Base-by-base conservation (phyloP, 208 protist genomes). In the Trypanosoma brucei region DNA sequence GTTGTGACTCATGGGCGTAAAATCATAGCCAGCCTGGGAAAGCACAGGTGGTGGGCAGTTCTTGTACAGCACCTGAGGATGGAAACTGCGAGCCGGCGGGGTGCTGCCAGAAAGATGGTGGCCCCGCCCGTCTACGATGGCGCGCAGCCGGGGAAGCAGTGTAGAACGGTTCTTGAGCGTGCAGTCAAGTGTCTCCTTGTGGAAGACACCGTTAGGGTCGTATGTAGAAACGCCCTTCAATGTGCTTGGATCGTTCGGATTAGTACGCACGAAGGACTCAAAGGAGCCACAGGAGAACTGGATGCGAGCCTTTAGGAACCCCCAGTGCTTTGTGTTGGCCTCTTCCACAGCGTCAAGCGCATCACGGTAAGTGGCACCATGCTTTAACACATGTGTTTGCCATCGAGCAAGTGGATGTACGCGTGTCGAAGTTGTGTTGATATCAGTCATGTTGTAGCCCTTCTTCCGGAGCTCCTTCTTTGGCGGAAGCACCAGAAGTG, bases 21-120 rank as follows among this genome's bases (percentile, higher is more conserved):
- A 94, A 72, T 90, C 85, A 69, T 88, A 94, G 61, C 88, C 88
- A 11, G 82, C 78, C 75, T 92, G 81, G 35, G 78, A 80, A 39
- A 85, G 65, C 33, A 92, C 77, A 54, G 88, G 88, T 14, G 84
- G 84, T 1, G 88, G 88, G 62, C 76, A 87, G 34, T 87, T 76
- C 65, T 76, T 72, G 81, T 91, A 92, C 33, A 94, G 65, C 53
- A 75, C 68, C 70, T 92, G 75, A 3, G 88, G 84, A 0, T 85
- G 82, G 57, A 94, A 94, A 55, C 78, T 83, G 59, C 75, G 72
- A 11, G 78, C 83, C 3, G 67, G 65, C n/a, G 56, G 56, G 69
- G 81, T 81, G 33, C 49, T 46, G 53, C 67, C 72, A 22, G 74
- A 76, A 31, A 54, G 50, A 74, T 82, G 63, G 72, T 91, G 83